A percentile compares a stretch with the other conserved stretches of the same genome.
These are phyloP conservation scores for Fusarium pseudonygamai DNA, from an alignment of 2,329 filamentous ascomycete genomes.

Conservation along the genomic window DNA sequence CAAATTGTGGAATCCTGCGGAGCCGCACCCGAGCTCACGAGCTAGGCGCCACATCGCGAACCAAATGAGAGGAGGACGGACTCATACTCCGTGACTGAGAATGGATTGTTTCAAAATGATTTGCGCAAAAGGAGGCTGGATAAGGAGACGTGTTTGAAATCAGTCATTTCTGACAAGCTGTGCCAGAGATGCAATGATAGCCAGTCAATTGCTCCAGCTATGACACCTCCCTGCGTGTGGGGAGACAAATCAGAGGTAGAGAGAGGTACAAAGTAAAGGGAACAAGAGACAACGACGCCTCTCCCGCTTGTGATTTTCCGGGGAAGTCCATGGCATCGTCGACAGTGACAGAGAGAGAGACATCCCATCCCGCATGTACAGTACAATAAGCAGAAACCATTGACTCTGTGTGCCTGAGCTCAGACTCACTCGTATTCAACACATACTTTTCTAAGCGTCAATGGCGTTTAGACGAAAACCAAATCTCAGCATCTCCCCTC, in stretches of 20 bases:
- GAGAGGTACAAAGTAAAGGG: constrained; percentile 4
- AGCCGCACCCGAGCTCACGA: constrained; percentile 32
- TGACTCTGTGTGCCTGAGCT: constrained; percentile 15
- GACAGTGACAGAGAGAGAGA: background rate
- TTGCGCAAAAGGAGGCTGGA: constrained; percentile 6
- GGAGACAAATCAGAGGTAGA: background rate
- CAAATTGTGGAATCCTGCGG: constrained; percentile 35
- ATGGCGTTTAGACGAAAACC: constrained; percentile 33
- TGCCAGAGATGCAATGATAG: background rate
- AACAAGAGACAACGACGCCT: constrained; percentile 40
- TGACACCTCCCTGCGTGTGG: constrained; percentile 19
- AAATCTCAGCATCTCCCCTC: background rate
- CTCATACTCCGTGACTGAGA: background rate
- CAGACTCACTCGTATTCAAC: constrained; percentile 2
- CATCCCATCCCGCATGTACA: background rate
- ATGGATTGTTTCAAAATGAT: constrained; percentile 16
- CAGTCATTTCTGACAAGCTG: constrained; percentile 23
- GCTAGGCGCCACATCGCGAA: constrained; percentile 9
- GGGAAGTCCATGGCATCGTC: constrained; percentile 22
- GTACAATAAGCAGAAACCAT: background rate
- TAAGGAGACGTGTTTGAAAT: constrained; percentile 12
- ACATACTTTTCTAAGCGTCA: constrained; percentile 28
- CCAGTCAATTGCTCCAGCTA: constrained; percentile 5
- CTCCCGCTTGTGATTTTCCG: constrained; percentile 37
- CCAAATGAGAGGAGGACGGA: background rate